Base-by-base conservation (phyloP, 129 eudicot species). In the Saposhnikovia divaricata region DNA sequence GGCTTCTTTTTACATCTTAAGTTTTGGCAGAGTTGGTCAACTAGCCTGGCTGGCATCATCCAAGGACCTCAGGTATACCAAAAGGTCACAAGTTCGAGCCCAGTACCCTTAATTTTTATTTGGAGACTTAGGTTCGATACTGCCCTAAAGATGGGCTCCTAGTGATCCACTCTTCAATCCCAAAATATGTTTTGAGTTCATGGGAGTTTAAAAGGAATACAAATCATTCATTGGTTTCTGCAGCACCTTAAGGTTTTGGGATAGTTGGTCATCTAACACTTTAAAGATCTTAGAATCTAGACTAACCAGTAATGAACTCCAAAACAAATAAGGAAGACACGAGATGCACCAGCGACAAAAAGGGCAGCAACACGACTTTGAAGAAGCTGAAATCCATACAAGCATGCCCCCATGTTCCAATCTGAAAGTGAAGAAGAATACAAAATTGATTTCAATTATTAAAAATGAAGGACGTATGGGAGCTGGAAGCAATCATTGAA, bases 391-490 rank as follows among this genome's bases (percentile, higher is more conserved):
- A 92, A 96, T 37, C 99, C 99, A 70, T 92, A 96, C 72, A 96
- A 89, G 86, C 99, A 96, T 28, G 99, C 96, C 34, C 98, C 99
- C 93, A 96, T 88, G 84, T 96, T 96, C 99, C 99, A 96, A 82
- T 96, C 99, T 96, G 63, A 39, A 77, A 82, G 23, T 14, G 42
- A 68, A 27, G 68, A 45, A 74, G 45, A 80, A 71, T 75, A 46
- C 21, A 31, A 45, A 38, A 76, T 82, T 82, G 5, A 79, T 48
- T 34, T 81, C 39, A 73, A 27, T 51, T 53, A 19, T 16, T n/a
- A 10, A 31, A 28, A 45, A 63, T 28, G 4, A 81, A 19, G 37
- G 23, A 53, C 31, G 12, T 66, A 55, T 5, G 34, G 48, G 39
- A 51, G 51, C 45, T 25, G 44, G 16, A 43, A 18, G 39, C 43